These are phyloP conservation scores for Fonsecaea pugnacius DNA, from an alignment of 2,329 filamentous ascomycete genomes.

Conservation along the genomic window DNA sequence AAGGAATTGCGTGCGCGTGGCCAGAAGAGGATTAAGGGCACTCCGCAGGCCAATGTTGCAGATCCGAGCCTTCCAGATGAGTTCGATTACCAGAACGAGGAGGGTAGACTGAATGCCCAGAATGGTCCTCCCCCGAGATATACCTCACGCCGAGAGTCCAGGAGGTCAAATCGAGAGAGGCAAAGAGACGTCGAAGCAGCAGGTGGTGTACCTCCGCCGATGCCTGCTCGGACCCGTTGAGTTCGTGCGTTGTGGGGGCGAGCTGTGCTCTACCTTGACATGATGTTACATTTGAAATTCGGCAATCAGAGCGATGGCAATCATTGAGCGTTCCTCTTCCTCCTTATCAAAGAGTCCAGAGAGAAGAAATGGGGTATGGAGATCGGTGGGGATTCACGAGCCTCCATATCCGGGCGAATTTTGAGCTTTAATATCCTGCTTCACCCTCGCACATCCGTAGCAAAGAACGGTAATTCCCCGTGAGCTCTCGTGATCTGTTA, in stretches of 20 bases:
- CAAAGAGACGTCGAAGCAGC: constrained; percentile 37
- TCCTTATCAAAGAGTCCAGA: background rate
- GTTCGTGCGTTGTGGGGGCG: background rate
- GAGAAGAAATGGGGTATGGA: background rate
- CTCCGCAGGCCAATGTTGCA: constrained; percentile 37
- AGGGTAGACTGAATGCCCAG: constrained; percentile 36
- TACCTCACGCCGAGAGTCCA: constrained; percentile 37
- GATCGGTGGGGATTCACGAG: background rate
- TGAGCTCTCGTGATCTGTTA: background rate
- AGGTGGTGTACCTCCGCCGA: constrained; percentile 25
- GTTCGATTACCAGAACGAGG: constrained; percentile 37
- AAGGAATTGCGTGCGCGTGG: constrained; percentile 50
- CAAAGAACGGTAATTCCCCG: constrained; percentile 38
- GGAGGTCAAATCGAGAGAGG: constrained; percentile 38
- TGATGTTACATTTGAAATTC: background rate
- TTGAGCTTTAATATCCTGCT: constrained; percentile 33
- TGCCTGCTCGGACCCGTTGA: constrained; percentile 35
- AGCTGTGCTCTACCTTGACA: background rate
- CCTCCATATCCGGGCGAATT: background rate
- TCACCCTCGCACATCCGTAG: constrained; percentile 52
- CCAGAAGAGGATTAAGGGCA: constrained; percentile 41
- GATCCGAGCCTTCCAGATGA: constrained; percentile 44
- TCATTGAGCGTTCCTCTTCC: constrained; percentile 13
- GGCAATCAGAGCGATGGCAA: background rate
- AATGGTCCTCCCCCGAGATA: constrained; percentile 33